Conservation (phyloP, 1,139 yeast genomes). For the Kodamaea suecica region DNA sequence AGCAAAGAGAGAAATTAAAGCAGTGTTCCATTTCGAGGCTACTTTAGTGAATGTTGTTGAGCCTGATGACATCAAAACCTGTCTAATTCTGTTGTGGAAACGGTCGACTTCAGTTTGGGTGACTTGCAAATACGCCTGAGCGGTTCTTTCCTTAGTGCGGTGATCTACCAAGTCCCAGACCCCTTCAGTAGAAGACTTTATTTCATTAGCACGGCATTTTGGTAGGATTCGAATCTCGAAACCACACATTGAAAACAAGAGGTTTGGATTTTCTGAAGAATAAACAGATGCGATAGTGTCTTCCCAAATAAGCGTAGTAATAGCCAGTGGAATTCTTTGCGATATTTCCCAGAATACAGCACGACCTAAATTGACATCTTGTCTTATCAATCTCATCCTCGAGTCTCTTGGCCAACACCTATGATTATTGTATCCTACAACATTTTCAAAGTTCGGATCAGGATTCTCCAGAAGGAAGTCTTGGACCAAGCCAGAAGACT, state of each 20-base stretch:
- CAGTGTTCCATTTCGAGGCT: constrained; percentile 96
- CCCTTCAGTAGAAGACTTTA: constrained; percentile 60
- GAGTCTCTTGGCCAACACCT: constrained; percentile 94
- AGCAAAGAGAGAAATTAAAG: constrained; percentile 78
- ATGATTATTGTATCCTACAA: constrained; percentile 84
- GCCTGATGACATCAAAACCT: constrained; percentile 92
- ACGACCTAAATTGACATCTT: constrained; percentile 88
- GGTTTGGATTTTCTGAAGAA: constrained; percentile 83
- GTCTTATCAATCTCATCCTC: constrained; percentile 86
- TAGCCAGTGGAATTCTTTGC: constrained; percentile 72
- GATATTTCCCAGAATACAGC: constrained; percentile 91
- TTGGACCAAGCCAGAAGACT: constrained; percentile 71
- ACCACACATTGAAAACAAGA: constrained; percentile 89
- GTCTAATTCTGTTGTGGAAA: constrained; percentile 82
- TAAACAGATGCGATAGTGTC: constrained; percentile 84
- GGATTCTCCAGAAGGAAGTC: constrained; percentile 82
- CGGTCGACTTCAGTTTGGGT: constrained; percentile 74
- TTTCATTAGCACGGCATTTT: constrained; percentile 53
- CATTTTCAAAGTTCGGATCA: constrained; percentile 84
- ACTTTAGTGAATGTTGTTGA: constrained; percentile 93
- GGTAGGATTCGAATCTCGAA: constrained; percentile 91
- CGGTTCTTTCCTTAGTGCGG: constrained; percentile 77
- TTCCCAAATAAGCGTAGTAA: constrained; percentile 77
- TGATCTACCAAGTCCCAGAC: constrained; percentile 86
- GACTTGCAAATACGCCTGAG: constrained; percentile 84